These are phyloP conservation scores for Filosporella fistucella DNA, from an alignment of 495 filamentous ascomycete genomes.

Conservation along the genomic window DNA sequence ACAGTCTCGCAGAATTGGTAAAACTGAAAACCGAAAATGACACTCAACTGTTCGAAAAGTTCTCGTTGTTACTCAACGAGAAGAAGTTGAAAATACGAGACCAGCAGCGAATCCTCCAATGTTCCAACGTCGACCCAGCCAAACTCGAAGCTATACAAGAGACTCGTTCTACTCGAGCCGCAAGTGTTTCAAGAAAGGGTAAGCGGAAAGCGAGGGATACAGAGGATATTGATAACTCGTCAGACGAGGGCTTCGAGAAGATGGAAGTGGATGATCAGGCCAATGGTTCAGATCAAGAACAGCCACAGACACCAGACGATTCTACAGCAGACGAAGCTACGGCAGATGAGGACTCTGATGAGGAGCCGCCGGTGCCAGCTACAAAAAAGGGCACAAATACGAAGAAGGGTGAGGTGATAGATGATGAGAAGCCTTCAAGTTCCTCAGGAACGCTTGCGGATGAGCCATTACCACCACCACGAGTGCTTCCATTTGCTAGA, in stretches of 20 bases:
- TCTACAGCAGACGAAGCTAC: slow-evolving; percentile 32
- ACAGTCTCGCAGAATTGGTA: slow-evolving; percentile 60
- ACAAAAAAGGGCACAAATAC: slow-evolving; percentile 8
- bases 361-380: slow-evolving; percentile 29
- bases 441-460: slow-evolving; percentile 21
- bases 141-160: slow-evolving; percentile 14
- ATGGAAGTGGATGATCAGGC: slow-evolving; percentile 51
- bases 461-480: slow-evolving; percentile 13
- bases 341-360: slow-evolving; percentile 35
- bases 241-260: slow-evolving; percentile 47
- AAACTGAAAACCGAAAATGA: slow-evolving; percentile 64
- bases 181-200: slow-evolving; percentile 29
- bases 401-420: slow-evolving; percentile 14
- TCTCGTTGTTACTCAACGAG: slow-evolving; percentile 68
- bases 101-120: slow-evolving; percentile 63
- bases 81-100: slow-evolving; percentile 92
- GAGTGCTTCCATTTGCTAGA: slow-evolving; percentile 30
- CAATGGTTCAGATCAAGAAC: slow-evolving; percentile 29
- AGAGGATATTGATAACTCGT: slow-evolving; percentile 34
- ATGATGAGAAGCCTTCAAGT: slow-evolving; percentile 11
- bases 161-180: slow-evolving; percentile 14
- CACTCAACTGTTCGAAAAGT: slow-evolving; percentile 64
- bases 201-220: slow-evolving; percentile 47
- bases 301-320: slow-evolving; percentile 34
- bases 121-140: slow-evolving; percentile 17